These are phyloP conservation scores for Xylaria multiplex DNA, from an alignment of 2,329 filamentous ascomycete genomes.

Conservation along the genomic window DNA sequence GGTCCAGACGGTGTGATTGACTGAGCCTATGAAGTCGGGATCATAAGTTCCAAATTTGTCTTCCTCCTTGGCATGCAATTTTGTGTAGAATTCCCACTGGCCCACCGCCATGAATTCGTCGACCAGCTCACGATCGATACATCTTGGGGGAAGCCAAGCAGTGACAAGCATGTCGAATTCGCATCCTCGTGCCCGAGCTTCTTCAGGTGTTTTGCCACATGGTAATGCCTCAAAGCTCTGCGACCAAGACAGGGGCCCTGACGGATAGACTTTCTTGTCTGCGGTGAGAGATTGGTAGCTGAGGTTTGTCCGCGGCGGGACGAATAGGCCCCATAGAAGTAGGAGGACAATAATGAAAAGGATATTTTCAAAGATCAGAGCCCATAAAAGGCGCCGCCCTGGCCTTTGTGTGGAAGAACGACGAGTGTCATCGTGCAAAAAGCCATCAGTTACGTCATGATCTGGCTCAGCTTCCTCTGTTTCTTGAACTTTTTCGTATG, in stretches of 20 bases:
- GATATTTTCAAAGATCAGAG: neutral
- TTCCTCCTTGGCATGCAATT: slow-evolving; percentile 18
- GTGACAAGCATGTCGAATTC: slow-evolving; percentile 29
- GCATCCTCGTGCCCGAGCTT: slow-evolving; percentile 23
- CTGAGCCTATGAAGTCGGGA: slow-evolving; percentile 11
- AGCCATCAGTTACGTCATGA: neutral
- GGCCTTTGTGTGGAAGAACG: neutral
- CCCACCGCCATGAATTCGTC: slow-evolving; percentile 26
- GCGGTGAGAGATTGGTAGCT: slow-evolving; percentile 20
- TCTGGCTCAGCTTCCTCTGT: neutral
- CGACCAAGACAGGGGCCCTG: slow-evolving; percentile 16
- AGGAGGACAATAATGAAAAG: neutral
- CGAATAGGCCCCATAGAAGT: slow-evolving; percentile 11
- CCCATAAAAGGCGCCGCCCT: slow-evolving; percentile 6
- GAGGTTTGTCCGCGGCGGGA: slow-evolving; percentile 21
- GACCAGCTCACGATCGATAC: slow-evolving; percentile 24
- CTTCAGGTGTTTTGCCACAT: slow-evolving; percentile 28
- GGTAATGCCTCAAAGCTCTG: slow-evolving; percentile 24
- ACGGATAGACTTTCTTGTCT: slow-evolving; percentile 24
- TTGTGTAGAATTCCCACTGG: slow-evolving; percentile 28
- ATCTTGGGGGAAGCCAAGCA: slow-evolving; percentile 28
- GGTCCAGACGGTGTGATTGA: slow-evolving; percentile 24
- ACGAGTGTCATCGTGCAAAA: neutral
- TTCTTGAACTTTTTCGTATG: slow-evolving; percentile 4
- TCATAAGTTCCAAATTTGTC: slow-evolving; percentile 20